phyloP scores from a whole-genome alignment of 768 basidiomycete genomes.

The Leccinum barrowsii region DNA sequence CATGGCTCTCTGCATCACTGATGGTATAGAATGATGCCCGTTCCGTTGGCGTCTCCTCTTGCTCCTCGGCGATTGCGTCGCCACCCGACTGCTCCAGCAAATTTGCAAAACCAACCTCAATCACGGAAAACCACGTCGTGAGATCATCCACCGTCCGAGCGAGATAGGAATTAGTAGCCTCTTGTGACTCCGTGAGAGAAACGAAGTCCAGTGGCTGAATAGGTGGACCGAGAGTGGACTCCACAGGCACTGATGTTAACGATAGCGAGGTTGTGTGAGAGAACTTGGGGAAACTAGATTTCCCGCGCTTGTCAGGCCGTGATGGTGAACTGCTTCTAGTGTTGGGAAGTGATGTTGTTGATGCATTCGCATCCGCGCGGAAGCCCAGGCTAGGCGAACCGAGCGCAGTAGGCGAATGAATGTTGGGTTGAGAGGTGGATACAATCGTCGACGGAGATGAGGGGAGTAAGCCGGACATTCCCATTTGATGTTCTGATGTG shows the following conservation, averaged over 20 bases:
- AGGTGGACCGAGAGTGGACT: conserved; percentile 38
- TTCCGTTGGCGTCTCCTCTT: conserved; percentile 40
- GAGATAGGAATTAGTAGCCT: conserved; percentile 65
- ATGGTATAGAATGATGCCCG: conserved; percentile 11
- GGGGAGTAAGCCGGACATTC: conserved; percentile 65
- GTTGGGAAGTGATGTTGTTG: conserved; percentile 39
- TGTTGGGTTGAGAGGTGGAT: conserved; percentile 36
- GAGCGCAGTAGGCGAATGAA: conserved; percentile 38
- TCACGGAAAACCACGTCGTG: conserved; percentile 66
- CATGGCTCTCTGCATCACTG: conserved; percentile 5
- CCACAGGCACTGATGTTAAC: conserved; percentile 31
- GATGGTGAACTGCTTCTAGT: conserved; percentile 32
- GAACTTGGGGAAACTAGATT: conserved; percentile 22
- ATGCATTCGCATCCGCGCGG: conserved; percentile 34
- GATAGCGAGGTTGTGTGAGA: conserved; percentile 32
- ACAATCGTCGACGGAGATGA: conserved; percentile 60
- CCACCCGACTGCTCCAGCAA: conserved; percentile 54
- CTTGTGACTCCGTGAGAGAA: conserved; percentile 47
- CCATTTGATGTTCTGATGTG: conserved; percentile 66
- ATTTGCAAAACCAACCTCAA: conserved; percentile 67
- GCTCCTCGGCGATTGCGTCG: conserved; percentile 64
- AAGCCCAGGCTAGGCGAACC: conserved; percentile 25
- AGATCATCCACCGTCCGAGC: conserved; percentile 73
- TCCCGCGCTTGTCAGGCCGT: conserved; percentile 20
- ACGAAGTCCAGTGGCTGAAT: conserved; percentile 71